These are phyloP conservation scores for Phaeophleospora eucalypticola DNA, from an alignment of 2,329 filamentous ascomycete genomes.

Conservation along the genomic window DNA sequence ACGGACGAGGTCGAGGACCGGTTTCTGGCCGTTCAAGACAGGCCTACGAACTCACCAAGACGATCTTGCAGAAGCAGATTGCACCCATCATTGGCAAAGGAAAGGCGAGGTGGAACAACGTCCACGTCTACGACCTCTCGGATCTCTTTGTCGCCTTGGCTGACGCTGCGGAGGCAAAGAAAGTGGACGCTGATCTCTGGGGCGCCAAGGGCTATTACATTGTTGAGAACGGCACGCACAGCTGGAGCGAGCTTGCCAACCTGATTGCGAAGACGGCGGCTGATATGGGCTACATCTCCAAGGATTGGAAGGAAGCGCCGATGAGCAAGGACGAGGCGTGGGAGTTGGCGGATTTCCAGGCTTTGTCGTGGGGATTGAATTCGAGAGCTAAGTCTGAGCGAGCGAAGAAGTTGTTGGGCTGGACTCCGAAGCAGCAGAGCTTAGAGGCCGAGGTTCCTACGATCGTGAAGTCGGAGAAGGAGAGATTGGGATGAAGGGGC, in stretches of 20 bases:
- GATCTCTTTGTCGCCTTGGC: slow-evolving; percentile 53
- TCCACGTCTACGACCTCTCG: slow-evolving; percentile 60
- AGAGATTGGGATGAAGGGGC: slow-evolving; percentile 18
- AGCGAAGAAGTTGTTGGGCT: slow-evolving; percentile 57
- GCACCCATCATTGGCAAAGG: slow-evolving; percentile 57
- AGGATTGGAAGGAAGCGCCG: slow-evolving; percentile 52
- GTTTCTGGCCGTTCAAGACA: slow-evolving; percentile 55
- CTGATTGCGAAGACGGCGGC: slow-evolving; percentile 20
- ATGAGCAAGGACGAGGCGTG: slow-evolving; percentile 48
- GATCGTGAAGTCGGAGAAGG: slow-evolving; percentile 31
- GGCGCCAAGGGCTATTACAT: slow-evolving; percentile 64
- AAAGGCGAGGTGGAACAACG: slow-evolving; percentile 51
- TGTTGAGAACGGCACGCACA: slow-evolving; percentile 57
- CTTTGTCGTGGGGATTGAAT: slow-evolving; percentile 58
- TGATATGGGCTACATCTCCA: slow-evolving; percentile 44
- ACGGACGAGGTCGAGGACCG: slow-evolving; percentile 49
- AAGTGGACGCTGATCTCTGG: slow-evolving; percentile 47
- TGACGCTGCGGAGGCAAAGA: slow-evolving; percentile 25
- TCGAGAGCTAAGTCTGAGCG: slow-evolving; percentile 54
- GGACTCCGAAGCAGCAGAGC: slow-evolving; percentile 48
- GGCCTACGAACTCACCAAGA: slow-evolving; percentile 52
- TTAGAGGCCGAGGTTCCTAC: slow-evolving; percentile 28
- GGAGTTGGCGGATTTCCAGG: slow-evolving; percentile 46
- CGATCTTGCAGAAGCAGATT: slow-evolving; percentile 51
- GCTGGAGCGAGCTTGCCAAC: slow-evolving; percentile 46